phyloP scores from a whole-genome alignment of 2,329 filamentous ascomycete genomes.

The Hyphodiscus sp. region DNA sequence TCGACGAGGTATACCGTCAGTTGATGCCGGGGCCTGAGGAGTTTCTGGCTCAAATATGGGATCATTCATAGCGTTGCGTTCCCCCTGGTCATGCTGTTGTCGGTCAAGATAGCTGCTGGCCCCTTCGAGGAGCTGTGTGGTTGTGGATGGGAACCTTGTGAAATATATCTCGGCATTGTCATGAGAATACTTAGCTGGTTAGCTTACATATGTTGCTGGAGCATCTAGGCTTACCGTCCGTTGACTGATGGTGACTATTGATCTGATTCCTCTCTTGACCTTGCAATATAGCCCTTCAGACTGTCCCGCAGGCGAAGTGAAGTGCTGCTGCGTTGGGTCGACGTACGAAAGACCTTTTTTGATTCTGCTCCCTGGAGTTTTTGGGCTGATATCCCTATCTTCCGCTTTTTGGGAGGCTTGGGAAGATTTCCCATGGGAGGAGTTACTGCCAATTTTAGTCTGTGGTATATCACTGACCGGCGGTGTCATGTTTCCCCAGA shows the following conservation, averaged over 20 bases:
- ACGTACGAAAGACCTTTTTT: slow-evolving; percentile 7
- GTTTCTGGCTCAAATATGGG: not conserved
- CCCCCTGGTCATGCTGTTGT: not conserved
- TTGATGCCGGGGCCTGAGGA: slow-evolving; percentile 7
- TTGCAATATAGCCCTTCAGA: slow-evolving; percentile 19
- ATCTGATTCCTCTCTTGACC: slow-evolving; percentile 18
- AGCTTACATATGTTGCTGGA: not conserved
- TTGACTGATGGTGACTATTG: slow-evolving; percentile 6
- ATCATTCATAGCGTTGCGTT: not conserved
- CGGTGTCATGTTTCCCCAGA: not conserved
- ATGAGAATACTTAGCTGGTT: not conserved
- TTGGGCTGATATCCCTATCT: not conserved
- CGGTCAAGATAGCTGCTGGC: slow-evolving; percentile 18
- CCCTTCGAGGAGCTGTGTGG: slow-evolving; percentile 22
- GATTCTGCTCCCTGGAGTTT: not conserved
- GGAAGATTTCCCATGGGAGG: not conserved
- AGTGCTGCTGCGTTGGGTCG: slow-evolving; percentile 7
- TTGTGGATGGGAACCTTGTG: slow-evolving; percentile 13
- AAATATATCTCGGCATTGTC: not conserved
- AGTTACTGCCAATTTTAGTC: not conserved
- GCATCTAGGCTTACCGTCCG: slow-evolving; percentile 9
- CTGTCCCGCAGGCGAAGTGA: slow-evolving; percentile 3
- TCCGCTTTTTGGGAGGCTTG: not conserved
- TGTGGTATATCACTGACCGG: not conserved
- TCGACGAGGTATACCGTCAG: slow-evolving; percentile 10